Evolutionary conservation across 257 asterid species (phyloP), one percentile per base, ranked within the genome.

Genomic region (Rubia yunnanensis): DNA sequence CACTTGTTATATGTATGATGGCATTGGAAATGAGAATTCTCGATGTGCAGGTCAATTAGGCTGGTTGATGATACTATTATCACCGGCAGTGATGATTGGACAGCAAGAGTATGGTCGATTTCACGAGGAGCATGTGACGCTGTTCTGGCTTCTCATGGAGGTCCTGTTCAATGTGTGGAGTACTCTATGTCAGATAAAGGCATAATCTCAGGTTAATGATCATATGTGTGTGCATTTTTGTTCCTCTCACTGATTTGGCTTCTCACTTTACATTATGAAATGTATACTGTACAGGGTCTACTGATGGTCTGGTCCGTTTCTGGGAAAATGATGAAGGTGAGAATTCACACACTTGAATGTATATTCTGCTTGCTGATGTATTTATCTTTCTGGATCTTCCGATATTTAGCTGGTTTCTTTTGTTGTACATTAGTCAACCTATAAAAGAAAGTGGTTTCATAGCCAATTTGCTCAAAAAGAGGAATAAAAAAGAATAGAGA

Each of bases 51-150:
- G 85, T 89, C 99, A 64, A 84, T 92, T 70, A 87, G 95, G 86
- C 87, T 92, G 97, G 97, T 85, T 39, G 99, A 96, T 60, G 97
- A 92, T 82, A 85, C 92, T 55, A 70, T 92, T 65, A 72, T 92
- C 71, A 89, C 99, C 10, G 99, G 97, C 24, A 92, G 99, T 82
- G 99, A 92, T 84, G 99, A 92, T 74, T 92, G 99, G 99, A 92
- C 99, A 48, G 96, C 97, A 66, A 91, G 99, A 60, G 75, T 89
- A 65, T 92, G 99, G 97, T 89, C 99, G 66, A 84, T 84, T 64
- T 87, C 96, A 48, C 90, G 81, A 80, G 99, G 99, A 81, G 76
- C 85, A 22, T 92, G 99, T 80, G 95, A 86, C 48, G 97, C 95
- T 70, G 99, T 92, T 80, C 84, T 92, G 63, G 89, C 99, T 72